Base-by-base conservation (phyloP, 2,329 filamentous ascomycete species). In the Colletotrichum horii region DNA sequence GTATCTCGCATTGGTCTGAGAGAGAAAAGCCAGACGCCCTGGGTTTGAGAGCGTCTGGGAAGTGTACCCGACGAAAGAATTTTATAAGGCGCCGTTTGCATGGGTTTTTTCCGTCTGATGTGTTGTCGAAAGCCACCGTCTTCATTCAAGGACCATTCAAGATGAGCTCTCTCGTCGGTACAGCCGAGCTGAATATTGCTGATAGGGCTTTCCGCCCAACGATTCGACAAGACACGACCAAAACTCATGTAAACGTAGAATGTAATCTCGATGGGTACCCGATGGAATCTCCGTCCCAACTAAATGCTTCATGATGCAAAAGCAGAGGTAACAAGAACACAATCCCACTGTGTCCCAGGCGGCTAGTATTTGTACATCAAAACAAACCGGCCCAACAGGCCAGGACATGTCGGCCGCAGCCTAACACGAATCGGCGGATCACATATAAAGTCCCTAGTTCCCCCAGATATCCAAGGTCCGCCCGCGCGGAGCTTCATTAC, bases 241-340 rank as follows among this genome's bases (percentile, higher is more conserved):
- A 64, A n/a, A 14, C 15, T 38, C 19, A 38, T 15, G 22, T 19
- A 3, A n/a, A 58, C 30, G 16, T 60, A 48, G 28, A 24, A 58
- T 48, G 22, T 15, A 60, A 70, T 19, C 60, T 61, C 24, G 43
- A 36, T 60, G 28, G 24, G 56, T 70, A 58, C 38, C 32, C 43
- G 56, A 19, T 28, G 12, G 22, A n/a, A 56, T 26, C 66, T 26
- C 56, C 15, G n/a, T 65, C 52, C 60, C 7, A 22, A 66, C 66
- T 65, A 74, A 71, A 74, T 71, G 43, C 43, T 43, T 66, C 71
- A 34, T 71, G 70, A 36, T 66, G 60, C 48, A 48, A 61, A 67
- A 26, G 15, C 30, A 70, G 36, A 67, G 38, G 22, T 32, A 65
- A 34, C 15, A 62, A 56, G 26, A 55, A 15, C 12, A 26, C 68